Conservation (phyloP, 2,329 filamentous ascomycete species). For the Claviceps purpurea region DNA sequence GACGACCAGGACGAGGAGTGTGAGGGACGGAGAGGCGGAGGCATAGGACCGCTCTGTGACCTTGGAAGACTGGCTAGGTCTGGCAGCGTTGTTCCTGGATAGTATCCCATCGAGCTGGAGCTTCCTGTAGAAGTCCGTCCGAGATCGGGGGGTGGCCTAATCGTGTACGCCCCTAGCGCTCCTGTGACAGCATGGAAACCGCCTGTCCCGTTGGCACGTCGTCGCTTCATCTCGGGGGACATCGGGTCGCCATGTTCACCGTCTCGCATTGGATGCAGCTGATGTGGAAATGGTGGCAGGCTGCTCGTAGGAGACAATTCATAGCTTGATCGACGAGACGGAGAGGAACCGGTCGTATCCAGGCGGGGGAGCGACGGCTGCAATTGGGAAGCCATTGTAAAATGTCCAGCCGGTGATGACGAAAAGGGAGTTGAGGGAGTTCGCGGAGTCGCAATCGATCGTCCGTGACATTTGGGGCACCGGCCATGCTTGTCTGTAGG, state of each 20-base stretch:
- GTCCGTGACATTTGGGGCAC: conserved; percentile 60
- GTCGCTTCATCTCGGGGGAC: conserved; percentile 45
- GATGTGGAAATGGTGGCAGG: conserved; percentile 11
- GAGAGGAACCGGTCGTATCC: conserved; percentile 12
- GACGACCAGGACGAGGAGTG: conserved; percentile 15
- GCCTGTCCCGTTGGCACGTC: conserved; percentile 38
- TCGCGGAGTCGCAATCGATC: conserved; percentile 48
- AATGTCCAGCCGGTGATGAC: conserved; percentile 19
- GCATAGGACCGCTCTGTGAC: conserved; percentile 31
- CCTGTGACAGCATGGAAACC: conserved; percentile 17
- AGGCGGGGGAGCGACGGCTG: conserved; percentile 10
- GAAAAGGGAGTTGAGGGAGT: conserved; percentile 40
- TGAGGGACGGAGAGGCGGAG: conserved; percentile 39
- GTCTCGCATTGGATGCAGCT: conserved; percentile 13
- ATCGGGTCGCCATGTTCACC: conserved; percentile 25
- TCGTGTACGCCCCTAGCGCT: conserved; percentile 5
- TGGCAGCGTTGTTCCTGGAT: conserved; percentile 15
- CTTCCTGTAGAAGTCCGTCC: conserved; percentile 11
- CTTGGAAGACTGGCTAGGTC: conserved; percentile 18
- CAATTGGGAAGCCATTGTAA: conserved; percentile 9
- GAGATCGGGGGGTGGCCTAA: conserved; percentile 6
- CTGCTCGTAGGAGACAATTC: conserved; percentile 13
- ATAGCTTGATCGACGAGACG: conserved; percentile 16
- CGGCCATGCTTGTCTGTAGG: conserved; percentile 37
- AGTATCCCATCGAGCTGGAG: conserved; percentile 9